Conservation (phyloP, 163 green algal species). For the Scenedesmus sp. region DNA sequence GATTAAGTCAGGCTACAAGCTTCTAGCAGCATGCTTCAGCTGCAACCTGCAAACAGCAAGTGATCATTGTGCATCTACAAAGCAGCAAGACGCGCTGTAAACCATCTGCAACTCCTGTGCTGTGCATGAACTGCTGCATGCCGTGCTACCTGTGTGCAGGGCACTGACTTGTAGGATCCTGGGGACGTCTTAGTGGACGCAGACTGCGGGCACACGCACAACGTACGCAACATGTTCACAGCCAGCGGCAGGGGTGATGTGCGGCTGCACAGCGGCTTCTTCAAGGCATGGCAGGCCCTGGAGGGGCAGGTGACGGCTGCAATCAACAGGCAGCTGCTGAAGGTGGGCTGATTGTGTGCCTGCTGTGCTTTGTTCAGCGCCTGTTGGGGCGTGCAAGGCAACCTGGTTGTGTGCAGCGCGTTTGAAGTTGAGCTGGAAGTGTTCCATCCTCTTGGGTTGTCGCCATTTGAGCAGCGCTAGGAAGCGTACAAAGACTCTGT, state of each 20-base stretch:
- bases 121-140: not conserved
- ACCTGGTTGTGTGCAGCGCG: too few species aligned
- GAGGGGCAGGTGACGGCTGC: not conserved
- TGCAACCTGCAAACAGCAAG: not conserved
- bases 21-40: not conserved
- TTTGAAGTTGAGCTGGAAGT: too few species aligned
- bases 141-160: not conserved
- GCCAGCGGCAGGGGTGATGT: not conserved
- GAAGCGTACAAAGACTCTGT: too few species aligned
- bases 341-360: not conserved
- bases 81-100: not conserved
- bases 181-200: constrained; percentile 24
- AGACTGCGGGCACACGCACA: constrained; percentile 25
- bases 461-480: not conserved
- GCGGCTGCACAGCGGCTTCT: constrained; percentile 38
- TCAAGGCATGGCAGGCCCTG: constrained; percentile 12
- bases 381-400: too few species aligned
- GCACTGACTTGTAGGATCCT: constrained; percentile 33
- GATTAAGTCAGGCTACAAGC: not conserved
- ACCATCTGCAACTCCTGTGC: not conserved
- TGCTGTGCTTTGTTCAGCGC: not conserved
- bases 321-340: not conserved
- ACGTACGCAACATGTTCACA: constrained; percentile 11
- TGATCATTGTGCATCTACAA: not conserved
- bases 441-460: not conserved